A percentile compares a stretch with the other conserved stretches of the same genome.
Evolutionary conservation across 2,329 filamentous ascomycete species (phyloP).

Genomic region (Cadophora malorum): DNA sequence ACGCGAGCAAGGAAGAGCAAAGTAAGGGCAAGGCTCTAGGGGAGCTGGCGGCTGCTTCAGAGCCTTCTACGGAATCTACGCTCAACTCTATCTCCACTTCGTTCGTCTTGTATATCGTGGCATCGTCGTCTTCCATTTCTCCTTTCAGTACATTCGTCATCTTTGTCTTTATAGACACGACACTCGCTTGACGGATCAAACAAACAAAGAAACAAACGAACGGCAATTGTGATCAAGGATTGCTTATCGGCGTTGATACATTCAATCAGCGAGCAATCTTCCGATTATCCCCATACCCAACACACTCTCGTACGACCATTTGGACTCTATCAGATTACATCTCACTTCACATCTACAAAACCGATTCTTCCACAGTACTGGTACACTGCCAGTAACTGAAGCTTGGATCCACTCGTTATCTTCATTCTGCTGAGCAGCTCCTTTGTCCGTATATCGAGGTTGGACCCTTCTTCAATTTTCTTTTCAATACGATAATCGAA

Average conservation of each 20-base stretch:
- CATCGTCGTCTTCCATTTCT: not conserved
- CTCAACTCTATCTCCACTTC: conserved; percentile 15
- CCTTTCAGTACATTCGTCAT: not conserved
- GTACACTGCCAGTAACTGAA: not conserved
- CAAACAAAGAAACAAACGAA: not conserved
- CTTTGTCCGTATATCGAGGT: not conserved
- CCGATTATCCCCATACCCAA: not conserved
- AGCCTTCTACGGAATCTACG: not conserved
- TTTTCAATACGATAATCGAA: not conserved
- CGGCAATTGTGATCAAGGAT: not conserved
- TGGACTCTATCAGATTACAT: not conserved
- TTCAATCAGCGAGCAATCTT: conserved; percentile 8
- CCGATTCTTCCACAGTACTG: too few species aligned
- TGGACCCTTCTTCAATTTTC: not conserved
- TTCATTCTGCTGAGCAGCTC: conserved; percentile 16
- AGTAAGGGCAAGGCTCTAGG: not conserved
- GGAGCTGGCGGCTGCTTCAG: conserved; percentile 3
- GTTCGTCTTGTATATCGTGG: not conserved
- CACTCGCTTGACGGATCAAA: conserved; percentile 14
- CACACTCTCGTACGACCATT: not conserved
- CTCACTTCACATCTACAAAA: not conserved
- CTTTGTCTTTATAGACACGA: conserved; percentile 18
- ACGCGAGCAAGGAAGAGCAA: conserved; percentile 4
- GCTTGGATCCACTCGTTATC: not conserved
- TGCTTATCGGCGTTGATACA: not conserved